Evolutionary conservation across 768 basidiomycete species (phyloP), one percentile per base, ranked within the genome.

Genomic region (Kwoniella pini): DNA sequence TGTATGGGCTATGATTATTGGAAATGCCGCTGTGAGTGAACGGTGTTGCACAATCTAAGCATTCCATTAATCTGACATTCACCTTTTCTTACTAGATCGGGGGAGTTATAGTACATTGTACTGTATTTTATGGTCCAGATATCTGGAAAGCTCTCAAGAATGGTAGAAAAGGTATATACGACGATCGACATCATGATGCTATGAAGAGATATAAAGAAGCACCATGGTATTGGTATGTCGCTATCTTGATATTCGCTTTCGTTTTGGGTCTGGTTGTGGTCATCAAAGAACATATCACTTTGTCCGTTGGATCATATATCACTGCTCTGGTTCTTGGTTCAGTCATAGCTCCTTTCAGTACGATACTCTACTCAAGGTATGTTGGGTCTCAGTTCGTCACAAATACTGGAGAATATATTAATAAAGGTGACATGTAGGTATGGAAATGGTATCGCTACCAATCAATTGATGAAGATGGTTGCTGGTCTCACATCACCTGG

Each of bases 271-370:
- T 87, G 53, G 81, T 85, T 38, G 85, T 85, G 17, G 82, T 84
- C 0, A 50, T 84, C 62, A 84, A 82, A 63, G 85, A 85, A 13
- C 80, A 86, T 63, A 86, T 85, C 1, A 85, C 85, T 0, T 80
- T 87, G 17, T 84, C 85, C 3, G 84, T 82, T 82, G 86, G 84
- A 82, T 84, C 84, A 0, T 87, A 83, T 69, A 82, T 87, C 31
- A 71, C 85, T 49, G 84, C 86, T 0, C 74, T 87, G 54, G 44
- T 50, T 30, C 54, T 62, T 24, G 60, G 60, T 0, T 26, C 30
- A 13, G 30, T 56, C 36, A 62, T 62, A 22, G 42, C 60, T 5
- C 60, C 60, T 3, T 54, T 62, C 27, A 13, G 21, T 24, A 4
- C 24, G 22, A 54, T 43, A 28, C 36, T 36, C 28, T 61, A 61